These are phyloP conservation scores for Panicum miliaceum DNA, from an alignment of 176 grass and related monocot genomes.

Conservation along the genomic window DNA sequence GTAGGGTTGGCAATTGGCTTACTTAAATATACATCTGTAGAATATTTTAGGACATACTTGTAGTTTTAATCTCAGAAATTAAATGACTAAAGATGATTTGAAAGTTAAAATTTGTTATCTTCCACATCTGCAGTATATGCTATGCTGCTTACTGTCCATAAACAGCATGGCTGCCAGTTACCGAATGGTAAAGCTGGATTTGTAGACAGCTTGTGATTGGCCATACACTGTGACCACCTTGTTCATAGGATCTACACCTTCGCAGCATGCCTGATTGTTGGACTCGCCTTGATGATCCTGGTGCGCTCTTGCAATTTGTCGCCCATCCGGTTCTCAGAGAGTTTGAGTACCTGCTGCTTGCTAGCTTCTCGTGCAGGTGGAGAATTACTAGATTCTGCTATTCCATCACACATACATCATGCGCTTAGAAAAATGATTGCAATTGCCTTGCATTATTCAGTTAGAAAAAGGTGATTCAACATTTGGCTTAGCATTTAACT, in stretches of 20 bases:
- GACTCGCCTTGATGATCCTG: slow-evolving; percentile 83
- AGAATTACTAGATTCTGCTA: background rate
- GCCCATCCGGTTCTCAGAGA: too few species aligned
- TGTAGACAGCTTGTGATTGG: slow-evolving; percentile 13
- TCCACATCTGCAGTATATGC: background rate
- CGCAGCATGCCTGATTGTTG: background rate
- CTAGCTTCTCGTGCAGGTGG: too few species aligned
- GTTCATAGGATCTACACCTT: too few species aligned
- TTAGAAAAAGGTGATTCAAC: background rate
- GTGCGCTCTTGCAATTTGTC: slow-evolving; percentile 37
- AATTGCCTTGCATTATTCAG: too few species aligned
- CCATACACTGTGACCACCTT: slow-evolving; percentile 5
- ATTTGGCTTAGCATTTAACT: background rate
- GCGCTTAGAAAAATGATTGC: too few species aligned
- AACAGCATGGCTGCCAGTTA: background rate
- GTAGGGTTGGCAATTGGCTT: background rate
- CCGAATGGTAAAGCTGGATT: slow-evolving; percentile 13
- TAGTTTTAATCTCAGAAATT: background rate
- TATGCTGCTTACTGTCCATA: background rate
- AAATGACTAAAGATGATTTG: background rate
- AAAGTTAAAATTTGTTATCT: background rate
- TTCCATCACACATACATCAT: too few species aligned
- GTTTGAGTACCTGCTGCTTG: too few species aligned
- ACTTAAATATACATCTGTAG: background rate
- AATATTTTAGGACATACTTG: background rate